Percentiles rank a stretch among this genome's conserved stretches.
Conservation (phyloP, 2,329 filamentous ascomycete species). For the Paramyrothecium roridum region DNA sequence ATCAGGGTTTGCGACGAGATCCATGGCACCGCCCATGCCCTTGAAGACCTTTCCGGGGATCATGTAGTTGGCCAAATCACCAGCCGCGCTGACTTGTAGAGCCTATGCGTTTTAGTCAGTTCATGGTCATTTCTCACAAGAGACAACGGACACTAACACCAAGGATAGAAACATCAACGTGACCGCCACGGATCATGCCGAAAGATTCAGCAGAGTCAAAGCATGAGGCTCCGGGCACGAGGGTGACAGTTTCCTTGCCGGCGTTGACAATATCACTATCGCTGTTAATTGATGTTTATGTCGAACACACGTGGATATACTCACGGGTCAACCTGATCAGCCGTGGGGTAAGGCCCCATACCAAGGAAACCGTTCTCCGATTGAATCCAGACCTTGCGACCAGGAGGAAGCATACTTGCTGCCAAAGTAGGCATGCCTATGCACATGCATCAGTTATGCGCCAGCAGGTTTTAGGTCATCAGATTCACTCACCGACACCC, state of each 20-base stretch:
- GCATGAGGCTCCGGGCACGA: constrained; percentile 70
- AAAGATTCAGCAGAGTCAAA: constrained; percentile 83
- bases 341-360: constrained; percentile 76
- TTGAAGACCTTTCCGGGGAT: constrained; percentile 85
- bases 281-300: background rate
- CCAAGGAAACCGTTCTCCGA: constrained; percentile 84
- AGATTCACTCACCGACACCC: constrained; percentile 51
- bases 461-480: background rate
- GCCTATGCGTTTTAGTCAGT: constrained; percentile 34
- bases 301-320: constrained; percentile 10
- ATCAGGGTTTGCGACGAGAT: constrained; percentile 68
- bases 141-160: constrained; percentile 42
- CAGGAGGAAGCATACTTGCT: constrained; percentile 67
- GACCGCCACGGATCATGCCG: constrained; percentile 81
- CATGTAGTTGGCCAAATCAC: constrained; percentile 87
- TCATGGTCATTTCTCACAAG: background rate
- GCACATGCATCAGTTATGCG: background rate
- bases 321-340: constrained; percentile 65
- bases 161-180: constrained; percentile 80
- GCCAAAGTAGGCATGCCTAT: constrained; percentile 80
- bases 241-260: constrained; percentile 82
- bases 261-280: constrained; percentile 74
- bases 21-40: constrained; percentile 81
- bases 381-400: constrained; percentile 75
- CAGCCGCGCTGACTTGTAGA: constrained; percentile 74